A percentile compares a stretch with the other conserved stretches of the same genome.
Conservation (phyloP, 2,329 filamentous ascomycete species). For the Erysiphe pulchra region DNA sequence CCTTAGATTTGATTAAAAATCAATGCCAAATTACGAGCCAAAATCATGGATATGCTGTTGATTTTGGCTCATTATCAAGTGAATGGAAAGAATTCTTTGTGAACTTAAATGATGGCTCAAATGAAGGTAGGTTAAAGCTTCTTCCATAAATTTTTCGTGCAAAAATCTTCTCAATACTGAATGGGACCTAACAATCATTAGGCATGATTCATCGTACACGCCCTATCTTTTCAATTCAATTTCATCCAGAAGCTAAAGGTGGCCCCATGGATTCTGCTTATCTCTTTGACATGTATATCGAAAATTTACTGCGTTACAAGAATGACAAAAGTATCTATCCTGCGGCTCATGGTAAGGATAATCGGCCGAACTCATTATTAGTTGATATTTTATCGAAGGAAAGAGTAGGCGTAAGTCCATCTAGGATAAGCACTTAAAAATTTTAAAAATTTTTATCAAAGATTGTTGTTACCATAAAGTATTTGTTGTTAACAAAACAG, state of each 20-base stretch:
- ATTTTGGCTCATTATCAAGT: conserved; percentile 50
- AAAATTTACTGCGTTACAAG: conserved; percentile 79
- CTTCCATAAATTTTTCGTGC: background rate
- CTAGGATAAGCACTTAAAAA: conserved; percentile 3
- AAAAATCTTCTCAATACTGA: background rate
- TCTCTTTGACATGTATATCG: conserved; percentile 87
- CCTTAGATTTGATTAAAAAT: conserved; percentile 77
- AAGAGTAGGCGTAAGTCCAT: conserved; percentile 50
- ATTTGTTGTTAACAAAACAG: no score
- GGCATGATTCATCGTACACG: conserved; percentile 85
- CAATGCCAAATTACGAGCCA: conserved; percentile 97
- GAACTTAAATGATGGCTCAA: conserved; percentile 92
- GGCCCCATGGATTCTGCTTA: conserved; percentile 89
- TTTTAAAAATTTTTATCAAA: no score
- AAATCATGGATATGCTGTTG: conserved; percentile 94
- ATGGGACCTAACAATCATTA: conserved; percentile 3
- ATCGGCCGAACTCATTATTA: conserved; percentile 63
- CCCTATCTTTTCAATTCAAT: conserved; percentile 95
- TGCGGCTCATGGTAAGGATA: conserved; percentile 47
- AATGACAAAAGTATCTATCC: conserved; percentile 45
- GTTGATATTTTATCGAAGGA: conserved; percentile 84
- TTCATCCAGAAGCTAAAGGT: conserved; percentile 95
- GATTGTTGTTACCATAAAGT: no score
- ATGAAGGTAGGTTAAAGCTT: conserved; percentile 37
- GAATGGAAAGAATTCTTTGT: conserved; percentile 98